Evolutionary conservation across 1,139 yeast genomes (phyloP), one percentile per base, ranked within the genome.

Genomic region (Candida sp.): DNA sequence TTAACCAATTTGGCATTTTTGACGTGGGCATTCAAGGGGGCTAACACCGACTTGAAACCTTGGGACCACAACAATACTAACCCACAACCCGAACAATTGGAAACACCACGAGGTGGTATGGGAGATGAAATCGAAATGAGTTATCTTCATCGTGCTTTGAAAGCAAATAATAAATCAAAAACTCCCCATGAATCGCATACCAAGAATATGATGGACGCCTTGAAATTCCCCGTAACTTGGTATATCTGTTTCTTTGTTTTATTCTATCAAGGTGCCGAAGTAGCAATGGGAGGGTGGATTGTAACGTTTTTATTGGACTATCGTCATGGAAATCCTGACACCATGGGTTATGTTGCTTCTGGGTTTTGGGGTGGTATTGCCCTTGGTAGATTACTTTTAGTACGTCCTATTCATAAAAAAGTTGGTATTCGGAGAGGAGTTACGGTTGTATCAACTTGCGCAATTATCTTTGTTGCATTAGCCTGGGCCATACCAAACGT

Each of bases 351-450:
- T 54, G 83, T 82, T 29, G 78, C 86, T 2, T 79, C 88, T 7
- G 89, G 89, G 0, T 82, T 77, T 52, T 84, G 89, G 90, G 81
- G 75, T 11, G 91, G 90, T 5, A 63, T 84, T 30, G 81, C 88
- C 0, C 33, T 81, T 3, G 89, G 89, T 1, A 60, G 90, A 42
- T 61, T 84, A 25, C 47, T 70, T 5, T 62, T 82, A 27, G 74
- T 81, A 2, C 57, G 71, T 19, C 62, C 65, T 1, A 51, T 73
- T 9, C 75, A 76, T 49, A 63, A 63, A 25, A 49, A 50, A 12
- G 42, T 74, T 23, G 84, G 84, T 0, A 72, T 75, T 11, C 66
- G 82, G 51, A 60, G 81, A 47, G 70, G 79, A 2, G 73, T 76
- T 11, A 56, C 69, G 4, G 45, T 73, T 1, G 53, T 72, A 19